Conservation (phyloP, 352 stramenopile genomes). For the Phytophthora cactorum region DNA sequence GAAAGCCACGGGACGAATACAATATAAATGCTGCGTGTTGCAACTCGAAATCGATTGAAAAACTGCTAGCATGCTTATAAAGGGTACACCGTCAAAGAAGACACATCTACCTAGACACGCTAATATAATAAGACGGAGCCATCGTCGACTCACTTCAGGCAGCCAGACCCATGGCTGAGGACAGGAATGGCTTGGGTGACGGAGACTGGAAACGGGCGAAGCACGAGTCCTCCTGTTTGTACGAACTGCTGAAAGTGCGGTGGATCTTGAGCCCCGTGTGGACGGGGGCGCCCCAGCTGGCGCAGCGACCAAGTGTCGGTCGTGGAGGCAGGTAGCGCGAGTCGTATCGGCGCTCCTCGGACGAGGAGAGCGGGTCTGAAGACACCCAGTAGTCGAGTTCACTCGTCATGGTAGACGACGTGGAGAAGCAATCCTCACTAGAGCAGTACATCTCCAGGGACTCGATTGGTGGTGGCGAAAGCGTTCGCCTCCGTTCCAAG, state of each 20-base stretch:
- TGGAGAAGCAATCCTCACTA: constrained; percentile 39
- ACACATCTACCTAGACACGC: constrained; percentile 18
- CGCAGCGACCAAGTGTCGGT: constrained; percentile 20
- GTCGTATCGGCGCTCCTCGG: constrained; percentile 28
- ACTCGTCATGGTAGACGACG: constrained; percentile 42
- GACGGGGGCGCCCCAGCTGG: constrained; percentile 22
- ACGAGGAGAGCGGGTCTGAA: constrained; percentile 26
- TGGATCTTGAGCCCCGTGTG: constrained; percentile 32
- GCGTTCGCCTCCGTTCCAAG: constrained; percentile 3
- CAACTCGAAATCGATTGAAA: constrained; percentile 18
- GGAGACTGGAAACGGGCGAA: constrained; percentile 11
- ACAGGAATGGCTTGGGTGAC: constrained; percentile 21
- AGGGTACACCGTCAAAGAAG: constrained; percentile 10
- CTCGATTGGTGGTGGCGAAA: constrained; percentile 13
- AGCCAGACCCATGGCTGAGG: constrained; percentile 17
- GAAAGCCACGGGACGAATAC: constrained; percentile 16
- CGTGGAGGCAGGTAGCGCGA: constrained; percentile 4
- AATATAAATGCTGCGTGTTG: constrained; percentile 28
- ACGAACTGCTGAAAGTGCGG: constrained; percentile 20
- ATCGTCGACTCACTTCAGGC: constrained; percentile 8
- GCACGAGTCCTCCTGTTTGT: constrained; percentile 18
- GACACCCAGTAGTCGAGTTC: constrained; percentile 56
- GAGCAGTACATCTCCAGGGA: constrained; percentile 35
- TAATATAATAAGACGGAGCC: constrained; percentile 20
- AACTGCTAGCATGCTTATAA: constrained; percentile 27